Base-by-base conservation (phyloP, 257 asterid species). In the Solanum piurae region DNA sequence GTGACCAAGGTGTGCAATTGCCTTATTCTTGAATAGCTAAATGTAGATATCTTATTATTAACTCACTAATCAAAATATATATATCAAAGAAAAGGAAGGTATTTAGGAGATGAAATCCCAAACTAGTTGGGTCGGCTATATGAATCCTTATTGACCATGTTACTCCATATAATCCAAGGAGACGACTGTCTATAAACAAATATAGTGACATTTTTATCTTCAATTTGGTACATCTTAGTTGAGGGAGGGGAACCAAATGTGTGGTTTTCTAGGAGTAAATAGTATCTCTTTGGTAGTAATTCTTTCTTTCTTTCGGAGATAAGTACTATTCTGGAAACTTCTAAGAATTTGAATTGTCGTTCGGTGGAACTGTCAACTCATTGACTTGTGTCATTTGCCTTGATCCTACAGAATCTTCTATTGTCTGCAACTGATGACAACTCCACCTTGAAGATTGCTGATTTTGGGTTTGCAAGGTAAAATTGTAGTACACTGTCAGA, bases 391-490 rank as follows among this genome's bases (percentile, higher is more conserved):
- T 11, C 69, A 44, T 46, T 80, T 82, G 44, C 69, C 42, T 18
- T 82, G 31, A 82, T 82, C 44, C 27, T 55, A 90, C 93, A 92
- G 93, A 92, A 92, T 89, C 94, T 92, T 33, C 88, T 92, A 86
- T 90, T 92, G 71, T 91, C 91, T 14, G 29, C 89, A 44, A 86
- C 89, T 86, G 93, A 92, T 88, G 92, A 91, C 86, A 90, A 87
- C 74, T 84, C 93, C 52, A 84, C 74, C 83, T 80, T 92, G 87
- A 91, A 90, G 92, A 92, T 92, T 64, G 94, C 94, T 71, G 94
- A 92, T 90, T 92, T 92, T 90, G 94, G 93, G 84, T 90, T 92
- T 93, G 99, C 99, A 86, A 97, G 99, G 99, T 97, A 88, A 89
- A 79, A 29, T 84, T 83, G 44, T 82, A 5, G 85, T 29, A 82